A percentile compares a stretch with the other conserved stretches of the same genome.
Evolutionary conservation across 78 protist species (phyloP).

Genomic region (Protostelium mycophagum): DNA sequence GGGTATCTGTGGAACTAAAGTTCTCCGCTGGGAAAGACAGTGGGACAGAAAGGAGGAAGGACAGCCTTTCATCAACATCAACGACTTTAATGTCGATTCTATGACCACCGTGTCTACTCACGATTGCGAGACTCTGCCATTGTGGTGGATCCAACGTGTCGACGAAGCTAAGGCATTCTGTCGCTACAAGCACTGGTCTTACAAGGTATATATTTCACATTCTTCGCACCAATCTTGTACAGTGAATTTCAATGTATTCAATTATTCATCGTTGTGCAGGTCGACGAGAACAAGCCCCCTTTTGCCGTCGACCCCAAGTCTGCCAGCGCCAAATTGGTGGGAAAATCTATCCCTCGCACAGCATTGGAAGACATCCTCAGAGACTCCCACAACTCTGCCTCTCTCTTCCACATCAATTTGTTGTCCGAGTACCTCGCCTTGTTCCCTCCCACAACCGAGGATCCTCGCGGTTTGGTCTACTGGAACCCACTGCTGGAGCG

Average conservation of each 20-base stretch:
- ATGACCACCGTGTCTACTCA: background rate
- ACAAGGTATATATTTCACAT: too few species aligned
- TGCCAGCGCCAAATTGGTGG: background rate
- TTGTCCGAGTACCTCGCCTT: background rate
- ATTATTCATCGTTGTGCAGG: too few species aligned
- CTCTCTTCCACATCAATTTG: background rate
- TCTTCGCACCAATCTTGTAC: too few species aligned
- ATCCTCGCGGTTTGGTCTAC: background rate
- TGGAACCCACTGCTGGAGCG: background rate
- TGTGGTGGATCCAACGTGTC: background rate
- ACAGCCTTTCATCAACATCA: background rate
- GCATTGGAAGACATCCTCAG: background rate
- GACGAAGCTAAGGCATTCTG: background rate
- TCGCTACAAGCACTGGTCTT: background rate
- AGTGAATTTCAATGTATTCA: too few species aligned
- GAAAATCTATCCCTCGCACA: background rate
- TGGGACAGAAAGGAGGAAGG: background rate
- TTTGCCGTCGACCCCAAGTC: background rate
- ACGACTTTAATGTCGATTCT: background rate
- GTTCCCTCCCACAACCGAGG: background rate
- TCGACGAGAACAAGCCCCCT: background rate
- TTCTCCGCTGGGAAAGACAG: background rate
- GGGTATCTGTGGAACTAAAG: background rate
- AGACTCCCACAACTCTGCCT: background rate
- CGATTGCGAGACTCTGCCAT: background rate